phyloP scores from a whole-genome alignment of 2,329 filamentous ascomycete species.

The Colletotrichum caudatum region DNA sequence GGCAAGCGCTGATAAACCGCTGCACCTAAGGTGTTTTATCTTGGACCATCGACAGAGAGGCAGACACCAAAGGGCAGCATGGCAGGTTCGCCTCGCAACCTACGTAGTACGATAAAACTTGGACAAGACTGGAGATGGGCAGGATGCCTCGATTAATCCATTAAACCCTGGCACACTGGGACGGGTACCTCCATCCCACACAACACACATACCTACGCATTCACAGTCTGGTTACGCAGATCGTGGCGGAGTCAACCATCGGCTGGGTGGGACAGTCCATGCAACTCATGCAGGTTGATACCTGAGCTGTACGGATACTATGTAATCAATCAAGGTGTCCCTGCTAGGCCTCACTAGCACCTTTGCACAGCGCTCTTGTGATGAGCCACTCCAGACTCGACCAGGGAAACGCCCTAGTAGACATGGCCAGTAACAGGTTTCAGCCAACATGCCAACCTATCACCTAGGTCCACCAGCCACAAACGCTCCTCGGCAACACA shows the following conservation, averaged over 20 bases:
- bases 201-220: not conserved
- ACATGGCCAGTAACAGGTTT: not conserved
- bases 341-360: not conserved
- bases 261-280: not conserved
- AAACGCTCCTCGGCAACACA: not conserved
- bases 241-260: not conserved
- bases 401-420: not conserved
- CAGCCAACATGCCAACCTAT: not conserved
- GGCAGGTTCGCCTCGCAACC: not conserved
- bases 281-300: conserved; percentile 1
- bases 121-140: not conserved
- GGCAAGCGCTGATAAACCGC: not conserved
- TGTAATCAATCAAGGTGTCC: not conserved
- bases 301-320: not conserved
- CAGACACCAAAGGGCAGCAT: not conserved
- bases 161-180: not conserved
- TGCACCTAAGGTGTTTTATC: not conserved
- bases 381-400: no score
- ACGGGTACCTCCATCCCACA: not conserved
- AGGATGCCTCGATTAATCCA: not conserved
- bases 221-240: not conserved
- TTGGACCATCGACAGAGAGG: not conserved
- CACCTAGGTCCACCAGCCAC: conserved; percentile 3
- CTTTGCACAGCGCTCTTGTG: no score
- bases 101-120: not conserved